phyloP scores from a whole-genome alignment of 1,284 basidiomycete genomes.

The Pascua guehoae region DNA sequence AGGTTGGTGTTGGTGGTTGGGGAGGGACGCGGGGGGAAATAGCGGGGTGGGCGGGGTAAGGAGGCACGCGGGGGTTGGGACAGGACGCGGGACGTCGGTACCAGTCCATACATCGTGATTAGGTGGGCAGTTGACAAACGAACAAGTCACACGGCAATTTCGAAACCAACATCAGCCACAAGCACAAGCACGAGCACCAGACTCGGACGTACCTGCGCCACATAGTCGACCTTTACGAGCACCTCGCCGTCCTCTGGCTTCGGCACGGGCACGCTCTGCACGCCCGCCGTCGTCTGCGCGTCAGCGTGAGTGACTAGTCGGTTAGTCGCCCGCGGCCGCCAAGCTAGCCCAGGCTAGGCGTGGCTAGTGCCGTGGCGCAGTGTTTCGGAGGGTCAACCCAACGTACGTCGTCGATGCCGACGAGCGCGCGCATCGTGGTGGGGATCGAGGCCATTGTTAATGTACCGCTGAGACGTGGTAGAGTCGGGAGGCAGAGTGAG shows the following conservation, averaged over 20 bases:
- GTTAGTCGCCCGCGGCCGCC: not conserved
- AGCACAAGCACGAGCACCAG: constrained; percentile 14
- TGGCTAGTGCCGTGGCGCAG: not conserved
- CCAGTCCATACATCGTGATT: no score
- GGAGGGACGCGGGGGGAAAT: no score
- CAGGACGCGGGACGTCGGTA: no score
- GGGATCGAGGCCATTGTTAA: constrained; percentile 13
- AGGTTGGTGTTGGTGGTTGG: not conserved
- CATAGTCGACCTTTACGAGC: constrained; percentile 44
- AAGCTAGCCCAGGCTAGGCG: not conserved
- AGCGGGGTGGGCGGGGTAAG: no score
- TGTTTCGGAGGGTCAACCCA: no score
- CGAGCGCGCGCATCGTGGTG: constrained; percentile 31
- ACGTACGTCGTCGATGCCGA: constrained; percentile 19
- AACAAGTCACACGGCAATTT: no score
- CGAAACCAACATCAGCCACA: not conserved
- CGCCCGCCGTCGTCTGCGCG: constrained; percentile 4
- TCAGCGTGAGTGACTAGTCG: not conserved
- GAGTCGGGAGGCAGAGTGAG: no score
- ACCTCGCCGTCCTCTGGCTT: constrained; percentile 37
- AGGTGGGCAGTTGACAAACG: no score
- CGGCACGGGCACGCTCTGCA: constrained; percentile 36
- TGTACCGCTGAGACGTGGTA: no score
- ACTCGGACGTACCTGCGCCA: constrained; percentile 24
- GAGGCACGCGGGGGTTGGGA: no score